A percentile compares a stretch with the other conserved stretches of the same genome.
These are phyloP conservation scores for Chlorella sp. DNA, from an alignment of 139 green algal genomes.

Conservation along the genomic window DNA sequence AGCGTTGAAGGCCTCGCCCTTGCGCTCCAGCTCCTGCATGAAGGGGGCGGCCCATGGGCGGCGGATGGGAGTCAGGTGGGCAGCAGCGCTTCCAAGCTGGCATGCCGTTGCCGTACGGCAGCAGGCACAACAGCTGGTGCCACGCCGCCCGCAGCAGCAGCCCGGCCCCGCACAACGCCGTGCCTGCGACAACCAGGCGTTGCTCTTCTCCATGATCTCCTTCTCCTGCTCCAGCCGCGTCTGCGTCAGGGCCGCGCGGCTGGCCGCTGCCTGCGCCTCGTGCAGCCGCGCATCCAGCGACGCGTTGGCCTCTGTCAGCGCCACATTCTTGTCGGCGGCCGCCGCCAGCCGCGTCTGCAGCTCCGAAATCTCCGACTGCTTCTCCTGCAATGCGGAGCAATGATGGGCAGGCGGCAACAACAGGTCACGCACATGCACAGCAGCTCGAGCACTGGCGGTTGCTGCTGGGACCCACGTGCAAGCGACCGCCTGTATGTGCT, in stretches of 20 bases:
- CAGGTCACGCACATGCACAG: too few relatives aligned
- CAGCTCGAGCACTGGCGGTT: too few relatives aligned
- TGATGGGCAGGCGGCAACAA: too few relatives aligned
- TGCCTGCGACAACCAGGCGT: constrained; percentile 59
- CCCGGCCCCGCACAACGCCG: background rate
- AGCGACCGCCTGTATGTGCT: too few relatives aligned
- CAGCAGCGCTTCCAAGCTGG: too few relatives aligned
- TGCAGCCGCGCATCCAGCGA: constrained; percentile 50
- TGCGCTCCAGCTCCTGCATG: constrained; percentile 42
- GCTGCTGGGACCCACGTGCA: too few relatives aligned
- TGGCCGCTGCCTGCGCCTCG: constrained; percentile 41
- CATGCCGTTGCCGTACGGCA: too few relatives aligned
- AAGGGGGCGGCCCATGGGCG: too few relatives aligned
- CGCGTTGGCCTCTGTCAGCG: constrained; percentile 39
- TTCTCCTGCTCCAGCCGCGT: constrained; percentile 60
- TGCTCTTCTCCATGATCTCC: constrained; percentile 59
- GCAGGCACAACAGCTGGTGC: background rate
- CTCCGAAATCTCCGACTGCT: constrained; percentile 49
- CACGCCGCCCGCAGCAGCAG: background rate
- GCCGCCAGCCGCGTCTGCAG: constrained; percentile 43
- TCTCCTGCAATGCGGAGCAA: background rate
- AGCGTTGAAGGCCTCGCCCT: constrained; percentile 41
- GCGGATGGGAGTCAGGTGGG: too few relatives aligned
- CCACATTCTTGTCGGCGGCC: constrained; percentile 43
- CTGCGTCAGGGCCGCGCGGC: constrained; percentile 31